phyloP scores from a whole-genome alignment of 495 filamentous ascomycete species.

The Podospora tetraspora region DNA sequence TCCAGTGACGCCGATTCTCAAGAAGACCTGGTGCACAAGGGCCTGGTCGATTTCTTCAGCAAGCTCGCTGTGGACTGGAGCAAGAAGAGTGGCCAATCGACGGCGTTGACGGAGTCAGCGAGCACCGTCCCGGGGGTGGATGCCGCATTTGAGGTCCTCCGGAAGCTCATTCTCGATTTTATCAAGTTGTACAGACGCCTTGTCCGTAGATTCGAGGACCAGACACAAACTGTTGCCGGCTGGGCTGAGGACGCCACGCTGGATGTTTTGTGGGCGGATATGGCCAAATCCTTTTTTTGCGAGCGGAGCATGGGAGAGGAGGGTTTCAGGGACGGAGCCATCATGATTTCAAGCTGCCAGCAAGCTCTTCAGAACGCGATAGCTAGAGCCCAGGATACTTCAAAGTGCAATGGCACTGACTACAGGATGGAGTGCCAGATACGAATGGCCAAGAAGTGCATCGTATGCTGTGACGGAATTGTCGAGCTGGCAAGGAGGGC shows the following conservation, averaged over 20 bases:
- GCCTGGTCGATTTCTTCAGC: background rate
- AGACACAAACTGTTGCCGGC: conserved; percentile 7
- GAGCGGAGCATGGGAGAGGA: conserved; percentile 5
- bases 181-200: conserved; percentile 13
- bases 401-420: background rate
- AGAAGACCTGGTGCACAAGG: background rate
- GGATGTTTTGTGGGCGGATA: conserved; percentile 23
- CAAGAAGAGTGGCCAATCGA: background rate
- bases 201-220: conserved; percentile 14
- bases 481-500: conserved; percentile 17
- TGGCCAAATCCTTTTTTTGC: conserved; percentile 11
- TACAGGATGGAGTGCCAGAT: conserved; percentile 15
- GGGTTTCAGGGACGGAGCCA: conserved; percentile 1
- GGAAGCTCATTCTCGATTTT: conserved; percentile 9
- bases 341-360: background rate
- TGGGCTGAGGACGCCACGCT: conserved; percentile 22
- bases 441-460: conserved; percentile 17
- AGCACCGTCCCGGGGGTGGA: conserved; percentile 15
- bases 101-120: background rate
- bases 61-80: background rate
- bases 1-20: background rate
- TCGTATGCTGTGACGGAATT: conserved; percentile 16
- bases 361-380: conserved; percentile 11
- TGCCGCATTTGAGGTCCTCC: conserved; percentile 15
- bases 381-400: background rate